Evolutionary conservation across 345 rosid species (phyloP), one percentile per base, ranked within the genome.

Genomic region (Hibiscus tridactylites): DNA sequence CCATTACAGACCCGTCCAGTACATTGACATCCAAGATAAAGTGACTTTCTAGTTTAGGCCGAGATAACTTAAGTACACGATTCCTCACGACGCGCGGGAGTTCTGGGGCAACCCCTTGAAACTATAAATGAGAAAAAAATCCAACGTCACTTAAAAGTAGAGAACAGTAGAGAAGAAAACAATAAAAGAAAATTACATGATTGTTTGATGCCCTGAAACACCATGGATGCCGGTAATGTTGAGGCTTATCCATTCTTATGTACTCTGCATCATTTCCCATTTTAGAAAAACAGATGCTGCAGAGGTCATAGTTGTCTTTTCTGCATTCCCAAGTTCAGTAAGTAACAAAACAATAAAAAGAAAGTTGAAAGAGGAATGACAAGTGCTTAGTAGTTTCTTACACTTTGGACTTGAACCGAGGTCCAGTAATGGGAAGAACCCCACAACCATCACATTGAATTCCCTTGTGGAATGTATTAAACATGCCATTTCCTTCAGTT

Each of bases 401-500:
- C 99, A 90, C 90, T 84, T 83, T 89, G 9, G 99, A 95, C 80
- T 89, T 92, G 80, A 83, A 91, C 9, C 99, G 88, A 75, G 89
- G 88, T 28, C 99, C 99, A 52, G 86, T 85, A 33, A 95, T 95
- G 19, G 99, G 98, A 82, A 81, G 81, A 81, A 78, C 89, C 65
- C 98, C 99, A 80, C 99, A 95, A 16, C 88, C 91, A 74, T 90
- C 98, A 74, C 99, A 95, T 2, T 81, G 88, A 71, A 95, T 84
- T 39, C 97, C 98, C 75, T 59, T 89, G 77, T 95, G 99, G 76
- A 92, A 90, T 68, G 83, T 75, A 53, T 87, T 89, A 52, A 65
- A 73, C 73, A 71, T 46, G 71, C 63, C 73, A 79, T 84, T 52
- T n/a, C 47, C 68, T n/a, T 47, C 61, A 3, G 33, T 84, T 39